Evolutionary conservation across 2,329 filamentous ascomycete species (phyloP).

Genomic region (Podosphaera fusca): DNA sequence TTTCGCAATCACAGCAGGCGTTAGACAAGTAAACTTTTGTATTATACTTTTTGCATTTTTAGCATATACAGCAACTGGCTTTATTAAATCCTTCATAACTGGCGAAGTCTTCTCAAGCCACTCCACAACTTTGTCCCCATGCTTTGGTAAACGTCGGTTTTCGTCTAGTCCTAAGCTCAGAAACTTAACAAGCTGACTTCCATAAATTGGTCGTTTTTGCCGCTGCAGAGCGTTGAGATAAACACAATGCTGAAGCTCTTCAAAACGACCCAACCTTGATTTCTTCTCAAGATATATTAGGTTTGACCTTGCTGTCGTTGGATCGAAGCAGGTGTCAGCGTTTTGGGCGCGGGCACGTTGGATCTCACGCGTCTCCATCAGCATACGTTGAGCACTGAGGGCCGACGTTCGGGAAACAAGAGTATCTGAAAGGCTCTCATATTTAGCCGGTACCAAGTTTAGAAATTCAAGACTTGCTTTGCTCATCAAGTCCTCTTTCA

Average conservation of each 20-base stretch:
- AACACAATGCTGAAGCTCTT: slow-evolving; percentile 59
- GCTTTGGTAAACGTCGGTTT: slow-evolving; percentile 33
- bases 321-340: slow-evolving; percentile 31
- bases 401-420: slow-evolving; percentile 33
- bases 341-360: slow-evolving; percentile 40
- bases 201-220: slow-evolving; percentile 61
- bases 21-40: slow-evolving; percentile 77
- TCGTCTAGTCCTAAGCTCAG: slow-evolving; percentile 40
- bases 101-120: slow-evolving; percentile 55
- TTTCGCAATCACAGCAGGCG: slow-evolving; percentile 64
- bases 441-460: slow-evolving; percentile 50
- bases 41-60: slow-evolving; percentile 50
- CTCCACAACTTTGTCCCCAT: slow-evolving; percentile 38
- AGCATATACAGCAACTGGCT: slow-evolving; percentile 50
- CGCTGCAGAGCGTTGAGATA: slow-evolving; percentile 64
- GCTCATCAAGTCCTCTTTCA: slow-evolving; percentile 37
- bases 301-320: slow-evolving; percentile 43
- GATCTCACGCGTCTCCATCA: slow-evolving; percentile 48
- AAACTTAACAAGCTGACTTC: slow-evolving; percentile 52
- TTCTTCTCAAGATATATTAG: slow-evolving; percentile 51
- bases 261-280: slow-evolving; percentile 43
- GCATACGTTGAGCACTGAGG: slow-evolving; percentile 43
- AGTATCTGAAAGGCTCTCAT: slow-evolving; percentile 38
- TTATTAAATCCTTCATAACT: slow-evolving; percentile 41
- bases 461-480: slow-evolving; percentile 52